Evolutionary conservation across 768 basidiomycete species (phyloP).

Genomic region (Podaxis rugospora): DNA sequence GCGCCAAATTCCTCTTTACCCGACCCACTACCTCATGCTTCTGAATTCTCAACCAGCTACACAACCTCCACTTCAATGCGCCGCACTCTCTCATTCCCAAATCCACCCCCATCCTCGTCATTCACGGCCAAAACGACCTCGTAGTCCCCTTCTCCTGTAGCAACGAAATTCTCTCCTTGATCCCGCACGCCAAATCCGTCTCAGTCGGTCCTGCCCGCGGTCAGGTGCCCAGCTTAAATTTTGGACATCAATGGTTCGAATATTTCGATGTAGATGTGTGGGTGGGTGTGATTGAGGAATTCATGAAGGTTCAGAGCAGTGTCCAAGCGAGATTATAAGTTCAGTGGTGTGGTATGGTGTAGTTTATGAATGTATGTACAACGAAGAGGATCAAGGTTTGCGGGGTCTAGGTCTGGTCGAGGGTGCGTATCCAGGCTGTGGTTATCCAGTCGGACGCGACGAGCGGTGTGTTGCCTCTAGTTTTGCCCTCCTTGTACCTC

Average conservation of each 20-base stretch:
- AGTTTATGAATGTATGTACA: too few relatives aligned
- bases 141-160: conserved; percentile 29
- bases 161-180: not conserved
- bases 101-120: conserved; percentile 29
- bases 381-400: too few relatives aligned
- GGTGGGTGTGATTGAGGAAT: conserved; percentile 31
- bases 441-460: conserved; percentile 37
- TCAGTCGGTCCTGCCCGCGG: too few relatives aligned
- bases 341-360: not conserved
- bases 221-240: too few relatives aligned
- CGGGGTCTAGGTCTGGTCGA: not conserved
- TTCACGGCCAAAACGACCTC: conserved; percentile 36
- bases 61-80: not conserved
- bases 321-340: not conserved
- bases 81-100: conserved; percentile 16
- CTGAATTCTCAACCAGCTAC: not conserved
- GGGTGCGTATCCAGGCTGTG: conserved; percentile 26
- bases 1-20: not conserved
- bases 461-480: not conserved
- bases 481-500: conserved; percentile 6
- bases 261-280: conserved; percentile 20
- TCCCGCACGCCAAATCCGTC: not conserved
- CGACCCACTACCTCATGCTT: too few relatives aligned
- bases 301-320: conserved; percentile 13
- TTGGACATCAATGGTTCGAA: too few relatives aligned